Conservation (phyloP, 169 alveolate species). For the Neospora caninum region DNA sequence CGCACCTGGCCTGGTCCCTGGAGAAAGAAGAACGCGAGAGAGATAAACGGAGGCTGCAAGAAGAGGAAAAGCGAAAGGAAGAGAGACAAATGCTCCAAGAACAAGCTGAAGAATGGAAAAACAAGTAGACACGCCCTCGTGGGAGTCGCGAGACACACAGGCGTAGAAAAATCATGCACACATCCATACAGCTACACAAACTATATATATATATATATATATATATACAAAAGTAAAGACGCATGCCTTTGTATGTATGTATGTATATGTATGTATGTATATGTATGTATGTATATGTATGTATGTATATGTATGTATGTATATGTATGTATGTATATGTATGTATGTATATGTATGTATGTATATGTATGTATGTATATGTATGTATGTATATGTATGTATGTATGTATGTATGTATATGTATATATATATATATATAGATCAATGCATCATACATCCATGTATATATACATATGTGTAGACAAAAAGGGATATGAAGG, state of each 20-base stretch:
- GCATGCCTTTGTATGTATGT: neutral
- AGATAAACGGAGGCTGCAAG: neutral
- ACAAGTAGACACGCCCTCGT: neutral
- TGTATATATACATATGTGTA: no score
- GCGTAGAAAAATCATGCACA: neutral
- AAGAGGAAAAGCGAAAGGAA: neutral
- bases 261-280: neutral
- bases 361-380: neutral
- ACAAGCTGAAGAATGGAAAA: conserved; percentile 7
- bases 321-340: neutral
- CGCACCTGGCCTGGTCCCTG: neutral
- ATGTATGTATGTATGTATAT: neutral
- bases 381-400: neutral
- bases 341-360: neutral
- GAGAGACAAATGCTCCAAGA: neutral
- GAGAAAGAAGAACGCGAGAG: neutral
- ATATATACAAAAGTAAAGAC: neutral
- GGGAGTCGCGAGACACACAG: neutral
- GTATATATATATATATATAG: neutral
- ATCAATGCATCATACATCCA: no score
- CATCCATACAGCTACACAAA: neutral
- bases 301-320: neutral
- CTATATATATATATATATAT: neutral
- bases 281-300: neutral
- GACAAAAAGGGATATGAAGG: no score